Evolutionary conservation across 176 grass and related monocot species (phyloP), one percentile per base, ranked within the genome.

Genomic region (Rhynchospora breviuscula): DNA sequence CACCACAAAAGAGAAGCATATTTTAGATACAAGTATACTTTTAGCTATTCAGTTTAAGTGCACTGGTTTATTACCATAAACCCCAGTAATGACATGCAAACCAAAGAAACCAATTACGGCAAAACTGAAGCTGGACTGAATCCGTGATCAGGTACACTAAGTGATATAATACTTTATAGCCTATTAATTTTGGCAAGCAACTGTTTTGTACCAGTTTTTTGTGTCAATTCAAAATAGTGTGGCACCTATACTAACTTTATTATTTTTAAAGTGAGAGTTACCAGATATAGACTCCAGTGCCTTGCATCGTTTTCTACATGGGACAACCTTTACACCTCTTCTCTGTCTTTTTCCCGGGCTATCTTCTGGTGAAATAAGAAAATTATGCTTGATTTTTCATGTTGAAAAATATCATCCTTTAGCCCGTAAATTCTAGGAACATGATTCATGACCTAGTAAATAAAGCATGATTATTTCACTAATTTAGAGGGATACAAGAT

Each of bases 281-380:
- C 93, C 86, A 80, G 82, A 71, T 81, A 70, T 60, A 85, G 66
- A 90, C 67, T 87, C 78, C 76, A 92, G 60, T 17, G 51, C 87
- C 67, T 89, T 95, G 90, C 86, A 84, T 58, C 72, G 79, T 62
- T 79, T 95, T 85, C 83, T 84, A 46, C 68, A 90, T 63, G 86
- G 79, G 25, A 67, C 85, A 69, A 92, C 88, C 35, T 90, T 91
- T 45, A 66, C 89, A 56, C 77, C 67, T 87, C 84, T 92, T 57
- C 58, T 57, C 74, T 95, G 84, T 74, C 90, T 90, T 86, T 90
- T 89, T 78, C 77, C 83, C 58, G 93, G 90, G 58, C 82, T 92
- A 57, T 87, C 84, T 77, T 89, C 93, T 92, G 87, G 78, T 85
- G 74, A 59, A 78, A 75, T 84, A 87, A 35, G 71, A 15, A 9